phyloP scores from a whole-genome alignment of 176 grass and related monocot species.

The Carex littledalei region DNA sequence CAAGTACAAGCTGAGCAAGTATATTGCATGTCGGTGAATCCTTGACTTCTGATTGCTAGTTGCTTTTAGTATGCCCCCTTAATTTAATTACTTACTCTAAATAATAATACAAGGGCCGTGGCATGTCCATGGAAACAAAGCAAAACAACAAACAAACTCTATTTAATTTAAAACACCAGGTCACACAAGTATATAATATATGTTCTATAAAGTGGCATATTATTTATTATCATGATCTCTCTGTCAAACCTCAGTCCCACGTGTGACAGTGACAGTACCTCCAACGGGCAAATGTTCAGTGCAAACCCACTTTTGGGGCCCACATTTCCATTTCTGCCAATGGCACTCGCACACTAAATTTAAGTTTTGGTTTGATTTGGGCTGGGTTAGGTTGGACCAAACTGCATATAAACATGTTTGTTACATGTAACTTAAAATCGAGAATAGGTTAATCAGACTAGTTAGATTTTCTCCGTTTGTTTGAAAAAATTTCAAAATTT shows the following conservation, averaged over 20 bases:
- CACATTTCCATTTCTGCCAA: not conserved
- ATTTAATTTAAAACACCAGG: not conserved
- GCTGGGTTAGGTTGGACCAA: not conserved
- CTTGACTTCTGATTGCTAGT: not conserved
- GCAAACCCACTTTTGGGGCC: not conserved
- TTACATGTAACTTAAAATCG: not conserved
- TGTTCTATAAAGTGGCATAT: not conserved
- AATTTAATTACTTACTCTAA: slow-evolving; percentile 1
- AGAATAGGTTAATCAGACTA: not conserved
- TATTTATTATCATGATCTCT: not conserved
- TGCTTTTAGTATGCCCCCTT: not conserved
- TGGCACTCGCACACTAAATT: not conserved
- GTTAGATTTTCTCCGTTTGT: not conserved
- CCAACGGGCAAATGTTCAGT: slow-evolving; percentile 29
- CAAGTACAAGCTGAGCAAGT: not conserved
- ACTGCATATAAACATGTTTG: not conserved
- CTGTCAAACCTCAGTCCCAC: not conserved
- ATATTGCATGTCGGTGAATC: slow-evolving; percentile 1
- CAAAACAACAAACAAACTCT: not conserved
- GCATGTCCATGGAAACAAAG: not conserved
- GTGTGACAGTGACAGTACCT: slow-evolving; percentile 15
- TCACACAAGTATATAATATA: not conserved
- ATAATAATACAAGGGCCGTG: not conserved
- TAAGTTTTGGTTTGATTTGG: not conserved
- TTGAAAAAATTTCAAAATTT: not conserved